Evolutionary conservation across 768 basidiomycete genomes (phyloP).

Genomic region (Rhodotorula graminis): DNA sequence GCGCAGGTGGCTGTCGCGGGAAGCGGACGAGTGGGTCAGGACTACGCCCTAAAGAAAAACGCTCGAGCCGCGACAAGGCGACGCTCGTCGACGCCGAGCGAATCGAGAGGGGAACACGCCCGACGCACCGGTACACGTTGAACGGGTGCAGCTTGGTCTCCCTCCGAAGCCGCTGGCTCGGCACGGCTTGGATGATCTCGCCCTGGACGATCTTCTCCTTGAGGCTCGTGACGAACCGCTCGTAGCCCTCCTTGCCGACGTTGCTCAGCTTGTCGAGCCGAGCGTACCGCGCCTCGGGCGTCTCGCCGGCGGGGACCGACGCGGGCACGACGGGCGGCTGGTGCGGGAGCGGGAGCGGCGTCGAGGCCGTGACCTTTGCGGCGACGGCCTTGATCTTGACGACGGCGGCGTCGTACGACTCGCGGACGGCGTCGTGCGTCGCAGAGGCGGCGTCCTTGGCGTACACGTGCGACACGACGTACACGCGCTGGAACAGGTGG

Average conservation of each 20-base stretch:
- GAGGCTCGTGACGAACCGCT: constrained; percentile 79
- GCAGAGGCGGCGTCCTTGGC: constrained; percentile 55
- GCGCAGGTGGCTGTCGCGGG: constrained; percentile 58
- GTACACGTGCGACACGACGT: constrained; percentile 94
- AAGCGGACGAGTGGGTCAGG: background rate
- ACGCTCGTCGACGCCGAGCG: too few relatives aligned
- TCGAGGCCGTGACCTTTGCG: constrained; percentile 19
- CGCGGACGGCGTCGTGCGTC: constrained; percentile 43
- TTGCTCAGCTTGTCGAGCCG: constrained; percentile 59
- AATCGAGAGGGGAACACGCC: background rate
- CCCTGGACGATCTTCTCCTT: constrained; percentile 93
- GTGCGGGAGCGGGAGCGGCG: constrained; percentile 47
- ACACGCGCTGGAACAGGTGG: constrained; percentile 89
- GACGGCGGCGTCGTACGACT: constrained; percentile 27
- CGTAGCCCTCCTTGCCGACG: constrained; percentile 87
- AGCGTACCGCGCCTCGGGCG: background rate
- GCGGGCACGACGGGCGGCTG: constrained; percentile 50
- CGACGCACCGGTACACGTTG: constrained; percentile 71
- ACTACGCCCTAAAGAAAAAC: too few relatives aligned
- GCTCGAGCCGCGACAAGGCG: too few relatives aligned
- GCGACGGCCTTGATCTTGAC: constrained; percentile 31
- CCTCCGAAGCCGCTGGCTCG: constrained; percentile 80
- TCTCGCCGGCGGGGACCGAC: constrained; percentile 50
- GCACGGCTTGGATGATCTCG: constrained; percentile 98
- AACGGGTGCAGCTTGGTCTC: constrained; percentile 89